A percentile compares a stretch with the other conserved stretches of the same genome.
Conservation (phyloP, 1,284 basidiomycete species). For the Sporisorium exsertum region DNA sequence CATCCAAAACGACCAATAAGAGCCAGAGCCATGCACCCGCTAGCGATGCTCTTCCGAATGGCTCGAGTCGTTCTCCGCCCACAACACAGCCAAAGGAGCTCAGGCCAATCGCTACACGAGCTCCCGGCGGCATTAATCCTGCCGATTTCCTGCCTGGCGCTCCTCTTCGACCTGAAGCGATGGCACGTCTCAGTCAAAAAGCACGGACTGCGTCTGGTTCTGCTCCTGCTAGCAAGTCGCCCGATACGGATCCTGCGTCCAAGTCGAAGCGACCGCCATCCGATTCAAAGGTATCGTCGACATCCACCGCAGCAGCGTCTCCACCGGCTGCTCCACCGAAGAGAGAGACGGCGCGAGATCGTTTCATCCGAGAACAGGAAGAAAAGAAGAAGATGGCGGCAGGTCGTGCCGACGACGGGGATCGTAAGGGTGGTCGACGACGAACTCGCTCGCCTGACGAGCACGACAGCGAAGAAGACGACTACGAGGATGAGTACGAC, state of each 20-base stretch:
- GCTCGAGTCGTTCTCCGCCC: slow-evolving; percentile 7
- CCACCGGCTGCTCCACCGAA: slow-evolving; percentile 22
- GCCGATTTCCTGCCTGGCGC: slow-evolving; percentile 58
- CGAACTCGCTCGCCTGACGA: slow-evolving; percentile 19
- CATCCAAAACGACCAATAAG: slow-evolving; percentile 7
- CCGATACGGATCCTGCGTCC: slow-evolving; percentile 14
- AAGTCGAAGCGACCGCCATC: slow-evolving; percentile 10
- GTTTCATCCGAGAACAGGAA: slow-evolving; percentile 59
- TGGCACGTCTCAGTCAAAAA: slow-evolving; percentile 35
- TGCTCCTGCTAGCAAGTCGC: slow-evolving; percentile 12
- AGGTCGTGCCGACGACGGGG: background rate
- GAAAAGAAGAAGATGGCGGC: slow-evolving; percentile 46
- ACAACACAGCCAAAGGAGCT: slow-evolving; percentile 18
- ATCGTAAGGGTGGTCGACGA: slow-evolving; percentile 1
- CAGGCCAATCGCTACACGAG: slow-evolving; percentile 11
- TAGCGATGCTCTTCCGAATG: background rate
- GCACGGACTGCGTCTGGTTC: slow-evolving; percentile 5
- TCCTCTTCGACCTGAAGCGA: slow-evolving; percentile 35
- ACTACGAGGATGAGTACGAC: slow-evolving; percentile 40
- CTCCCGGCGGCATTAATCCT: slow-evolving; percentile 44
- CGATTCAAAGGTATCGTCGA: slow-evolving; percentile 10
- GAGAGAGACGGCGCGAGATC: slow-evolving; percentile 56
- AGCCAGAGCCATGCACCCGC: background rate
- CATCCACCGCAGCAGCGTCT: slow-evolving; percentile 7
- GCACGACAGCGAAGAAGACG: slow-evolving; percentile 43